Evolutionary conservation across 176 grass and related monocot species (phyloP).

Genomic region (Avena insularis): DNA sequence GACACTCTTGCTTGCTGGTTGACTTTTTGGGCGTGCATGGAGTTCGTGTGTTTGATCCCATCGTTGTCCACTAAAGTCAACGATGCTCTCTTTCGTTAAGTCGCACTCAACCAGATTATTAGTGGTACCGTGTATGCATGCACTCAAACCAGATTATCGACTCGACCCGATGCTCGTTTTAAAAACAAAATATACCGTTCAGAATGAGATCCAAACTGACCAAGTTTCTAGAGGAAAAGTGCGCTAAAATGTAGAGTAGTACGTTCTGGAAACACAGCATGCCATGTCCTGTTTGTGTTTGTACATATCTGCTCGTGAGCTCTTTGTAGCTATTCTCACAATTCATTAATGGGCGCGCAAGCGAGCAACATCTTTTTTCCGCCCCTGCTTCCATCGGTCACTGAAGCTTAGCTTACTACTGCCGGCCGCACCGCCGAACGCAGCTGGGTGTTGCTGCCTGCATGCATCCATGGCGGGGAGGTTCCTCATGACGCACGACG

Average conservation of each 20-base stretch:
- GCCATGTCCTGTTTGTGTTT: background rate
- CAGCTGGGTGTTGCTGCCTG: background rate
- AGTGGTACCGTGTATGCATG: no score
- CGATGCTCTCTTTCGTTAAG: no score
- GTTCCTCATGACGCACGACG: slow-evolving; percentile 53
- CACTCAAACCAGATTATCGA: no score
- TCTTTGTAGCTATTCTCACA: no score
- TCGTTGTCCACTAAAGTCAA: no score
- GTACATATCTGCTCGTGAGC: background rate
- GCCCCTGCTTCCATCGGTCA: background rate
- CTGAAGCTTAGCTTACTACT: background rate
- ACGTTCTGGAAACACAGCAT: background rate
- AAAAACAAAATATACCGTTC: no score
- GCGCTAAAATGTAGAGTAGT: background rate
- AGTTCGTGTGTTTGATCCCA: no score
- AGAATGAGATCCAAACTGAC: background rate
- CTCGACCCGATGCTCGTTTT: no score
- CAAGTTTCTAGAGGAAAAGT: background rate
- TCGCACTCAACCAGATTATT: no score
- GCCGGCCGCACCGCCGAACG: background rate
- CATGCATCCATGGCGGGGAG: slow-evolving; percentile 55
- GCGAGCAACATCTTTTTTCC: background rate
- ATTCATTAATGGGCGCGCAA: no score
- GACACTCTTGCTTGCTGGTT: no score
- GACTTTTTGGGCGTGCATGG: no score